These are phyloP conservation scores for Neltuma alba DNA, from an alignment of 306 rosid genomes.

Conservation along the genomic window DNA sequence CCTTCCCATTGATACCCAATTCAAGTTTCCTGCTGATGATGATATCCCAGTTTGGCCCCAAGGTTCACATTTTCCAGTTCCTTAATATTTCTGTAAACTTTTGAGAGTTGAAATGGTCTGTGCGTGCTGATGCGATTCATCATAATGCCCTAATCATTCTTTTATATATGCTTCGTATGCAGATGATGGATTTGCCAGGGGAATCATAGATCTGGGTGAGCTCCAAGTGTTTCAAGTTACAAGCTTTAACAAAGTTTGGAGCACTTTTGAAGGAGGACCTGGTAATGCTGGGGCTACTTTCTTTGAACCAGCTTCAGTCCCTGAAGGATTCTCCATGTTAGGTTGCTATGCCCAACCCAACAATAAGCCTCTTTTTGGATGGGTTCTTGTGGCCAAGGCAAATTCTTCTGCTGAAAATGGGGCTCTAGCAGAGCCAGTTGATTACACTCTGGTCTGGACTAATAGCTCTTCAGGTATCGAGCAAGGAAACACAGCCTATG, in stretches of 20 bases:
- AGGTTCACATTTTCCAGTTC: slow-evolving; percentile 27
- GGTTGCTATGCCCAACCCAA: slow-evolving; percentile 71
- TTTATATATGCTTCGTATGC: too few species aligned
- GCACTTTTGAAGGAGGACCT: slow-evolving; percentile 66
- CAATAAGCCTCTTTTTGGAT: slow-evolving; percentile 61
- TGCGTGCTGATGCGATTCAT: too few species aligned
- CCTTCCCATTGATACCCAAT: slow-evolving; percentile 54
- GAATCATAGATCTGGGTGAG: slow-evolving; percentile 68
- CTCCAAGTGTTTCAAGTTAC: slow-evolving; percentile 56
- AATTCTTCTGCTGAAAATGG: slow-evolving; percentile 19
- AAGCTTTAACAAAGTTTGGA: slow-evolving; percentile 60
- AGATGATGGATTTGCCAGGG: slow-evolving; percentile 68
- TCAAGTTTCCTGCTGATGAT: slow-evolving; percentile 65
- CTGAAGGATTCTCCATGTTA: slow-evolving; percentile 63
- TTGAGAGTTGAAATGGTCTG: too few species aligned
- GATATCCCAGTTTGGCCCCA: slow-evolving; percentile 51
- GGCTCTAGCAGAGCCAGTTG: slow-evolving; percentile 55
- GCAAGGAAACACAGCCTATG: slow-evolving; percentile 50
- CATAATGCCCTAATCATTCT: too few species aligned
- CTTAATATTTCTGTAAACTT: background rate
- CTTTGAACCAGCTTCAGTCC: slow-evolving; percentile 63
- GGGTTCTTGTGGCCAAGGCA: slow-evolving; percentile 62
- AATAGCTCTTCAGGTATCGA: slow-evolving; percentile 46
- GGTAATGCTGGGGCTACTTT: slow-evolving; percentile 63
- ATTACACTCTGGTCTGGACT: slow-evolving; percentile 63